Percentiles rank a stretch among this genome's conserved stretches.
Conservation (phyloP, 768 basidiomycete species). For the Crepidotus variabilis region DNA sequence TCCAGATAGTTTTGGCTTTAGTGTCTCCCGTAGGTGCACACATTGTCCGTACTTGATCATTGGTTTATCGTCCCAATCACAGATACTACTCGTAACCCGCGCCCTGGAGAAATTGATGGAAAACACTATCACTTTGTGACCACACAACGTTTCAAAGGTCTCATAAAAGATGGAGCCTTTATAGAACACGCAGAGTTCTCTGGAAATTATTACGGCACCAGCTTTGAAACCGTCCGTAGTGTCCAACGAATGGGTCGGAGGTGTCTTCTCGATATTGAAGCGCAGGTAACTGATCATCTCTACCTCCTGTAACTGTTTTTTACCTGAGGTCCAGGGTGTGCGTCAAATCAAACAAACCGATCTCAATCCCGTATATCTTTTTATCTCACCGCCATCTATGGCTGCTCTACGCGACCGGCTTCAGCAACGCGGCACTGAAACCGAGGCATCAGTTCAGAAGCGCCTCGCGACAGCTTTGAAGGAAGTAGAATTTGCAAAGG, state of each 20-base stretch:
- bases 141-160: conserved; percentile 62
- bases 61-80: conserved; percentile 12
- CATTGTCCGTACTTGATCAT: conserved; percentile 5
- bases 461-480: conserved; percentile 73
- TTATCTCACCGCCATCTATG: conserved; percentile 87
- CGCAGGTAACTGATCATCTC: conserved; percentile 61
- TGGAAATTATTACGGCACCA: conserved; percentile 91
- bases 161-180: conserved; percentile 72
- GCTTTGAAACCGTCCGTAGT: conserved; percentile 66
- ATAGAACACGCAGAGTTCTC: conserved; percentile 95
- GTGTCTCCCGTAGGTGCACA: conserved; percentile 74
- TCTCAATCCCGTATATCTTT: conserved; percentile 84
- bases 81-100: conserved; percentile 89
- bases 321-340: conserved; percentile 62
- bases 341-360: conserved; percentile 83
- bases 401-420: conserved; percentile 67
- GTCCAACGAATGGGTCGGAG: conserved; percentile 68
- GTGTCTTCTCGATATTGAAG: conserved; percentile 95
- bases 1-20: conserved; percentile 88
- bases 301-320: conserved; percentile 1
- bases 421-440: conserved; percentile 79
- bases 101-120: conserved; percentile 80
- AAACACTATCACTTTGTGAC: conserved; percentile 85
- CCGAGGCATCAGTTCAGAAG: conserved; percentile 63
- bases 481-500: conserved; percentile 83